Conservation (phyloP, 2,329 filamentous ascomycete genomes). For the Talaromyces atroroseus region DNA sequence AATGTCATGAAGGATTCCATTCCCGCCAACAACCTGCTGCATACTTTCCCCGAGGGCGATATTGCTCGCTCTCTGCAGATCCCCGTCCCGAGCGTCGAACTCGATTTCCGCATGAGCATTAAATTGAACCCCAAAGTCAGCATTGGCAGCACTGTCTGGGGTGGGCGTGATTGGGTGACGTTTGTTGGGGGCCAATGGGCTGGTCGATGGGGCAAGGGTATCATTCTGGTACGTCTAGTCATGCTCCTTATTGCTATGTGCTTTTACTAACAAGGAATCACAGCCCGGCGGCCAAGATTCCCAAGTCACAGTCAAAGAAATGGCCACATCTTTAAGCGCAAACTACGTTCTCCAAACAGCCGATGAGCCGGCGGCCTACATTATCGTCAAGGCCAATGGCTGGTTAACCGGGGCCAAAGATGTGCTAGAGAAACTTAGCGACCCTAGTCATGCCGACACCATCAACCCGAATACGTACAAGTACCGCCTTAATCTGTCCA, state of each 20-base stretch:
- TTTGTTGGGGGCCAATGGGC: constrained; percentile 49
- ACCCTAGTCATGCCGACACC: constrained; percentile 40
- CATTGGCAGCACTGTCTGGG: constrained; percentile 44
- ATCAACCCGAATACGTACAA: constrained; percentile 46
- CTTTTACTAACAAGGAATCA: neutral
- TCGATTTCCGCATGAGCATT: constrained; percentile 51
- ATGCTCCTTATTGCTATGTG: neutral
- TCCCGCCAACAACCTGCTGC: constrained; percentile 47
- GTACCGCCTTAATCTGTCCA: constrained; percentile 43
- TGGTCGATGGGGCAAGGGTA: constrained; percentile 48
- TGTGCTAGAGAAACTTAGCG: constrained; percentile 44
- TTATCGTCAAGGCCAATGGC: constrained; percentile 42
- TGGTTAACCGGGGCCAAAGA: constrained; percentile 48
- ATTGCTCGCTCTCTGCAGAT: constrained; percentile 44
- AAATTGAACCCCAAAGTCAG: constrained; percentile 48
- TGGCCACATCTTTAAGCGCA: constrained; percentile 40
- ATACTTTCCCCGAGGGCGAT: constrained; percentile 47
- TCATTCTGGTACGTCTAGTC: constrained; percentile 37
- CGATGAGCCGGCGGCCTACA: constrained; percentile 47
- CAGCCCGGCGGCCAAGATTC: constrained; percentile 48
- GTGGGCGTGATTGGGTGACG: constrained; percentile 48
- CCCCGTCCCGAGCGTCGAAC: constrained; percentile 43
- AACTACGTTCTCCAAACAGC: constrained; percentile 47
- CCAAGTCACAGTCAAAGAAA: constrained; percentile 45
- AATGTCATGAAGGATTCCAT: constrained; percentile 50